Conservation (phyloP, 169 alveolate genomes). For the Cryptosporidium viatorum region DNA sequence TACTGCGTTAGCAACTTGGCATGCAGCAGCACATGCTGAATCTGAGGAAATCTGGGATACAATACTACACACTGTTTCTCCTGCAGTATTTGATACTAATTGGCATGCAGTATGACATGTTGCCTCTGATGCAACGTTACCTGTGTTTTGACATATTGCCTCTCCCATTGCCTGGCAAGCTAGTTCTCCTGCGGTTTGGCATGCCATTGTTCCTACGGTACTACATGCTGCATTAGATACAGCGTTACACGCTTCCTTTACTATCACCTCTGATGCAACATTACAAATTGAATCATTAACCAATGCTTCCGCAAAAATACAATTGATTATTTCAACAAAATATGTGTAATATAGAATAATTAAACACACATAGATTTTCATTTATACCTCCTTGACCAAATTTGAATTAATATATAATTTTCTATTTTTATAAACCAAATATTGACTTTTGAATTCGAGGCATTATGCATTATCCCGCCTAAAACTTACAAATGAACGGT, state of each 20-base stretch:
- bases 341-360: background rate
- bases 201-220: slow-evolving; percentile 17
- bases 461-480: background rate
- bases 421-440: background rate
- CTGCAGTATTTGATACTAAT: slow-evolving; percentile 26
- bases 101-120: slow-evolving; percentile 66
- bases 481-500: background rate
- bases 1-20: slow-evolving; percentile 10
- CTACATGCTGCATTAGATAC: slow-evolving; percentile 49
- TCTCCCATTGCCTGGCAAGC: slow-evolving; percentile 19
- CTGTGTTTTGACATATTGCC: slow-evolving; percentile 27
- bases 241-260: slow-evolving; percentile 8
- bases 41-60: slow-evolving; percentile 64
- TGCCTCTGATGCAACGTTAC: slow-evolving; percentile 29
- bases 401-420: background rate
- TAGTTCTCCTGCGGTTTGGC: slow-evolving; percentile 47
- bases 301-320: background rate
- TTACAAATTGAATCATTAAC: background rate
- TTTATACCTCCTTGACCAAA: background rate
- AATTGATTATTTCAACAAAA: background rate
- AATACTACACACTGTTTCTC: slow-evolving; percentile 35
- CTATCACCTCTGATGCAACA: background rate
- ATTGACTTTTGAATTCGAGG: background rate
- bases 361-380: background rate
- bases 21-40: slow-evolving; percentile 32